Base-by-base conservation (phyloP, 139 green algal genomes). In the Chlorella sp. region DNA sequence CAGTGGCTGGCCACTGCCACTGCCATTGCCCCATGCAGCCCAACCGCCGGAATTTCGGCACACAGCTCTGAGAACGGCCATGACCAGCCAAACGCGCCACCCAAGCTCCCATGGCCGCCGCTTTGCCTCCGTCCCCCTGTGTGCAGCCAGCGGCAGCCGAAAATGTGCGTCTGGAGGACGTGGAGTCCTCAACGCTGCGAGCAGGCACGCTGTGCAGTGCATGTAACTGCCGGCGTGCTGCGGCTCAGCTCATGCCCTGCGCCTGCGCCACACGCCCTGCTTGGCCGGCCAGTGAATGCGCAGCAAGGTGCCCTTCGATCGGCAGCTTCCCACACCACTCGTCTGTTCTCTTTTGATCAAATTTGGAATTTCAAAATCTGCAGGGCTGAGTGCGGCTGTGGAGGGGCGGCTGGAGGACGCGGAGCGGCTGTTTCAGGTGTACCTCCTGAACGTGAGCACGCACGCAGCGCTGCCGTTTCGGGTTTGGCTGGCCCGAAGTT, bases 131-230 rank as follows among this genome's bases (percentile, higher is more conserved):
- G 17, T 44, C 44, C 14, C 28, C 85, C 20, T 30, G 69, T 0
- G 32, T 65, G 8, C 64, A 34, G 6, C 32, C 40, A 1, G 72
- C 54, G 4, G 19, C 44, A 19, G 73, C 72, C 30, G 74, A 87
- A 60, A 89, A 87, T 64, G 86, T 89, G 9, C 73, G 86, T 2
- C 14, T 89, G 44, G 86, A 89, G 44, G 81, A 89, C 19, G 86
- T 89, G 4, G 72, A 87, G 7, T 85, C 74, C 28, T 3, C 74
- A 22, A 84, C 73, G 3, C 34, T 89, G 68, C 58, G 81, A 70
- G 81, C 86, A 32, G 86, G 67, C 58, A 51, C 30, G 43, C 0
- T 24, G 13, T 34, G 28, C 43, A 60, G 38, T n/a, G 5, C 19
- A 14, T 17, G 20, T 40, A 73, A 43, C 5, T 9, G 7, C 13